Conservation (phyloP, 2,329 filamentous ascomycete species). For the Xylaria hypoxylon region DNA sequence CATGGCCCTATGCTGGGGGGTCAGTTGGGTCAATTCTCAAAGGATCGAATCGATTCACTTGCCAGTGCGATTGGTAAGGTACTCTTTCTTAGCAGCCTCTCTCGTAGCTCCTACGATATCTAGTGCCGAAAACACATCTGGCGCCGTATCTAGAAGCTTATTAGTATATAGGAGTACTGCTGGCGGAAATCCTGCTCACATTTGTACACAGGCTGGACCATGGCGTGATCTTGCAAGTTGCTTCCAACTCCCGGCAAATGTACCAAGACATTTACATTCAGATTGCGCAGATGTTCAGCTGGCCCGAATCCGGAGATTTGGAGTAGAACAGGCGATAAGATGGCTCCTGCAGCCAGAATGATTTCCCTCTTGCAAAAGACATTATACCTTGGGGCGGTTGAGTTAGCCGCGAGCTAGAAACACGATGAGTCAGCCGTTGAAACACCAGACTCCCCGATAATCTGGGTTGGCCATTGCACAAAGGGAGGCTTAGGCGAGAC, state of each 20-base stretch:
- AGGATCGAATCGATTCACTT: slow-evolving; percentile 7
- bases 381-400: slow-evolving; percentile 37
- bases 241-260: slow-evolving; percentile 52
- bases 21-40: slow-evolving; percentile 26
- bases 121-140: slow-evolving; percentile 44
- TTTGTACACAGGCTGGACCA: slow-evolving; percentile 46
- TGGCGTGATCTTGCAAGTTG: slow-evolving; percentile 51
- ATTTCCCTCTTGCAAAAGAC: slow-evolving; percentile 49
- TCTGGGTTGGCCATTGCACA: background rate
- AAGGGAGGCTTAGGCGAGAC: background rate
- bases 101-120: slow-evolving; percentile 44
- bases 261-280: slow-evolving; percentile 47
- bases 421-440: slow-evolving; percentile 9
- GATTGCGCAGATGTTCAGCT: slow-evolving; percentile 43
- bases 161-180: background rate
- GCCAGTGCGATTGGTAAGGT: slow-evolving; percentile 46
- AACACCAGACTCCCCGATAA: background rate
- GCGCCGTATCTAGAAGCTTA: slow-evolving; percentile 40
- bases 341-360: slow-evolving; percentile 49
- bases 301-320: slow-evolving; percentile 54
- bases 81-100: slow-evolving; percentile 43
- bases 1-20: slow-evolving; percentile 40
- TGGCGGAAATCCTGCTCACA: slow-evolving; percentile 32
- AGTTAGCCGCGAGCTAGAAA: slow-evolving; percentile 48
- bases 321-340: slow-evolving; percentile 49